These are phyloP conservation scores for Piper longum DNA, from an alignment of 164 flowering plant species.

Conservation along the genomic window DNA sequence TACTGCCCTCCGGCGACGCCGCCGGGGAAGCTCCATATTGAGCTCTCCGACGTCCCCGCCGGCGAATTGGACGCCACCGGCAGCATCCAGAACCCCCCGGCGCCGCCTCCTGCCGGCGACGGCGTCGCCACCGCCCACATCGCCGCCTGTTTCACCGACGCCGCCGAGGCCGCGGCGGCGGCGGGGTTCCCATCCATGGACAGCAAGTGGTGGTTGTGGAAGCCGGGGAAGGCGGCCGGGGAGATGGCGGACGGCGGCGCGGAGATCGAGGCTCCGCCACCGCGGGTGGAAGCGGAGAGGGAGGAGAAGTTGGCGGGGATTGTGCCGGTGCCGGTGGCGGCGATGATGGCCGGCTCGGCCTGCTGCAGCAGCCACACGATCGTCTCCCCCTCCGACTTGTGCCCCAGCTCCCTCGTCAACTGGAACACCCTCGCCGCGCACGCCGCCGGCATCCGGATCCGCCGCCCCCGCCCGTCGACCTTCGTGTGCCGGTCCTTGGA, in stretches of 20 bases:
- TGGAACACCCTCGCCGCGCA: slow-evolving; percentile 84
- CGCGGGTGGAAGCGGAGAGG: slow-evolving; percentile 52
- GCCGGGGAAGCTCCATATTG: slow-evolving; percentile 55
- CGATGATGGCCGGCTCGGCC: slow-evolving; percentile 77
- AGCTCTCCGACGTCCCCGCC: slow-evolving; percentile 21
- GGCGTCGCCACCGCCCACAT: slow-evolving; percentile 64
- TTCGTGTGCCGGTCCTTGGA: slow-evolving; percentile 79
- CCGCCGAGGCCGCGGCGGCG: slow-evolving; percentile 9
- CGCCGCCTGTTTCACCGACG: slow-evolving; percentile 22
- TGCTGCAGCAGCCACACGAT: slow-evolving; percentile 78
- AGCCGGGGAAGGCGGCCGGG: slow-evolving; percentile 39
- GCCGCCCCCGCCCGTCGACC: slow-evolving; percentile 70
- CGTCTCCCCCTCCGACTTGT: slow-evolving; percentile 77
- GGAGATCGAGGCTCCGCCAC: slow-evolving; percentile 37
- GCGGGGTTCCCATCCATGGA: too few species aligned
- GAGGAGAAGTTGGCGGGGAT: slow-evolving; percentile 76
- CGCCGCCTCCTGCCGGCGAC: slow-evolving; percentile 25
- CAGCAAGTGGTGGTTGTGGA: slow-evolving; percentile 9
- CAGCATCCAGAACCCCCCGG: slow-evolving; percentile 52
- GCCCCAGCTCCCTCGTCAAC: slow-evolving; percentile 56
- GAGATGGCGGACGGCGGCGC: slow-evolving; percentile 51
- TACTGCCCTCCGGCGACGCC: background rate
- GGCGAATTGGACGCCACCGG: slow-evolving; percentile 14
- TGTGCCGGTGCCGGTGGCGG: slow-evolving; percentile 79
- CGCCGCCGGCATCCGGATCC: slow-evolving; percentile 74